Conservation (phyloP, 2,329 filamentous ascomycete genomes). For the Colletotrichum truncatum region DNA sequence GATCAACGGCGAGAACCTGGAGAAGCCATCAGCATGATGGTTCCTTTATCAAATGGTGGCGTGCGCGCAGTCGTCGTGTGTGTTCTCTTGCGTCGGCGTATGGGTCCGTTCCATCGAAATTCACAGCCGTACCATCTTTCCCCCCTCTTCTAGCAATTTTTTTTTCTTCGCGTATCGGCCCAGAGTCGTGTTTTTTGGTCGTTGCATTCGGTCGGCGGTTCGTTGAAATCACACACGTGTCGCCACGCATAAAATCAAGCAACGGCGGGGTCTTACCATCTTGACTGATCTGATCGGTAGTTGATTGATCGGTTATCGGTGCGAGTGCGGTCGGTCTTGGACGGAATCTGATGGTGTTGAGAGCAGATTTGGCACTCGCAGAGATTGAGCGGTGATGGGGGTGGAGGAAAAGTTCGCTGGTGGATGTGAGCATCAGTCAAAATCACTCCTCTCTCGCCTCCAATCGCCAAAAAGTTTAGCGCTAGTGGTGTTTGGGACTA, state of each 20-base stretch:
- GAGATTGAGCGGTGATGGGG: conserved; percentile 53
- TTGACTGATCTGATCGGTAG: conserved; percentile 63
- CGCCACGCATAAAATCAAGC: conserved; percentile 30
- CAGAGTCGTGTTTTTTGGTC: conserved; percentile 30
- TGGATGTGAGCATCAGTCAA: conserved; percentile 33
- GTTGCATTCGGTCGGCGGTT: conserved; percentile 27
- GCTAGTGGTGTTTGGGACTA: conserved; percentile 38
- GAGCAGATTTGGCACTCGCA: conserved; percentile 61
- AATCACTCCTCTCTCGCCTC: conserved; percentile 8
- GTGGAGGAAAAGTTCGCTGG: conserved; percentile 55
- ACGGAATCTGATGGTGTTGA: conserved; percentile 59
- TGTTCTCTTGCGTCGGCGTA: not conserved
- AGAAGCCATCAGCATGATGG: conserved; percentile 36
- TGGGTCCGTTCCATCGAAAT: conserved; percentile 21
- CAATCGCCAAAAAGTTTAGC: conserved; percentile 33
- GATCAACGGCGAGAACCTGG: conserved; percentile 99
- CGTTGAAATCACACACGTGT: conserved; percentile 23
- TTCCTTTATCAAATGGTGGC: conserved; percentile 27
- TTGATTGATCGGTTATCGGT: conserved; percentile 49
- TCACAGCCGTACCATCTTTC: conserved; percentile 24
- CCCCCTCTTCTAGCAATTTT: conserved; percentile 16
- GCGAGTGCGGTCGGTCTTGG: conserved; percentile 58
- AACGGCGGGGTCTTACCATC: conserved; percentile 66
- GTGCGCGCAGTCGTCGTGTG: conserved; percentile 13
- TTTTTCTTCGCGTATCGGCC: conserved; percentile 26